Evolutionary conservation across 169 alveolate genomes (phyloP).

Genomic region (Cryptosporidium meleagridis): DNA sequence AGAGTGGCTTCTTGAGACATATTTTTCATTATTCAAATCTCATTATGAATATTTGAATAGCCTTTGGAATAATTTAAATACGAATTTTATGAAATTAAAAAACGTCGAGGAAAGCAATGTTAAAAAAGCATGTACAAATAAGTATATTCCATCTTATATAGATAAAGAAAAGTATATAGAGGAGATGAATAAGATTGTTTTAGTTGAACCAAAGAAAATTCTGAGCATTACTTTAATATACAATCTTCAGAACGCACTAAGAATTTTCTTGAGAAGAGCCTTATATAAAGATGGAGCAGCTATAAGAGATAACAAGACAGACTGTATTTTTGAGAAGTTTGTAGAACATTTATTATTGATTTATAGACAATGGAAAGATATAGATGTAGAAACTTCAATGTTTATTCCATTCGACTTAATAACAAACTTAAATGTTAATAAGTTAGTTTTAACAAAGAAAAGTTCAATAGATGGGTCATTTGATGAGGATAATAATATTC

Average conservation of each 20-base stretch:
- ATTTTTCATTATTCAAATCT: constrained; percentile 47
- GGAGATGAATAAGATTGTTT: background rate
- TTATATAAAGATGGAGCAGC: constrained; percentile 8
- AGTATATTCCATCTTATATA: constrained; percentile 21
- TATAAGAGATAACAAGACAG: constrained; percentile 14
- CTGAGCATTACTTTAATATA: constrained; percentile 31
- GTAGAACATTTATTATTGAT: constrained; percentile 30
- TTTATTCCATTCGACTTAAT: constrained; percentile 21
- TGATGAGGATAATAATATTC: background rate
- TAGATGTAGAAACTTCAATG: constrained; percentile 7
- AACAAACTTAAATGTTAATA: constrained; percentile 12
- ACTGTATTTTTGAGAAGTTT: constrained; percentile 48
- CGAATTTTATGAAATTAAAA: background rate
- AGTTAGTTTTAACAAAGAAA: background rate
- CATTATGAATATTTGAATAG: constrained; percentile 15
- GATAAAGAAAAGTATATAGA: background rate
- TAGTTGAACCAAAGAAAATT: constrained; percentile 10
- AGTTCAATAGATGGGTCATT: background rate
- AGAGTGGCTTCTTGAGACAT: constrained; percentile 58
- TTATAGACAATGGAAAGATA: constrained; percentile 49
- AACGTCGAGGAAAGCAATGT: background rate
- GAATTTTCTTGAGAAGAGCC: constrained; percentile 1
- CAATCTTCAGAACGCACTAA: constrained; percentile 9
- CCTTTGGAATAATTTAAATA: constrained; percentile 19
- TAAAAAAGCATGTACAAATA: background rate